Evolutionary conservation across 345 rosid species (phyloP).

Genomic region (Boechera retrofracta): DNA sequence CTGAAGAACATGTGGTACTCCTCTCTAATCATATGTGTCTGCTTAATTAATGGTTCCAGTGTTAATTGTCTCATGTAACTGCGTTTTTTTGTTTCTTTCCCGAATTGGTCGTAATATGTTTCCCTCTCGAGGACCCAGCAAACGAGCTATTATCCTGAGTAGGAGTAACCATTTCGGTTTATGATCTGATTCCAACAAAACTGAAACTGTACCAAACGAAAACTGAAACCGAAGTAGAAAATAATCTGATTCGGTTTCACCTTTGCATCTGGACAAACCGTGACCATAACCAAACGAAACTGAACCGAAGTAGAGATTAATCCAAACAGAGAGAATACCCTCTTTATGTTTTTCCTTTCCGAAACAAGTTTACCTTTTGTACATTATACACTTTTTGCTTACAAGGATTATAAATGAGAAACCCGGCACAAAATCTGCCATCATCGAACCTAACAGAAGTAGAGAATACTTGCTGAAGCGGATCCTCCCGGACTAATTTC

Average conservation of each 20-base stretch:
- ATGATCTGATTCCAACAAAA: background rate
- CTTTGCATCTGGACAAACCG: background rate
- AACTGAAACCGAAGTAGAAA: background rate
- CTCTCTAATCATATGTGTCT: conserved; percentile 17
- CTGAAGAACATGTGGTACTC: conserved; percentile 17
- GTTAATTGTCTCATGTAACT: conserved; percentile 5
- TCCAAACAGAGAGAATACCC: no score
- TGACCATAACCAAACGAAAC: no score
- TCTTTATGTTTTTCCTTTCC: background rate
- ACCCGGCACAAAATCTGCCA: background rate
- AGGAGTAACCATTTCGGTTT: background rate
- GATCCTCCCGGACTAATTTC: no score
- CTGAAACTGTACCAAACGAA: background rate
- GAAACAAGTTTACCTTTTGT: background rate
- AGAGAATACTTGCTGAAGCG: no score
- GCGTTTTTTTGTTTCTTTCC: background rate
- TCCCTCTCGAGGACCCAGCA: background rate
- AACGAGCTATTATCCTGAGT: conserved; percentile 16
- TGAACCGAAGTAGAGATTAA: no score
- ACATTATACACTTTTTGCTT: conserved; percentile 2
- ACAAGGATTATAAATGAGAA: conserved; percentile 4
- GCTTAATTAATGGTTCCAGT: conserved; percentile 4
- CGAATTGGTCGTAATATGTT: conserved; percentile 17
- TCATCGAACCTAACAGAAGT: conserved; percentile 31
- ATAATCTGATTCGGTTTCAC: background rate